Conservation (phyloP, 1,139 yeast genomes). For the Candida mesenterica region DNA sequence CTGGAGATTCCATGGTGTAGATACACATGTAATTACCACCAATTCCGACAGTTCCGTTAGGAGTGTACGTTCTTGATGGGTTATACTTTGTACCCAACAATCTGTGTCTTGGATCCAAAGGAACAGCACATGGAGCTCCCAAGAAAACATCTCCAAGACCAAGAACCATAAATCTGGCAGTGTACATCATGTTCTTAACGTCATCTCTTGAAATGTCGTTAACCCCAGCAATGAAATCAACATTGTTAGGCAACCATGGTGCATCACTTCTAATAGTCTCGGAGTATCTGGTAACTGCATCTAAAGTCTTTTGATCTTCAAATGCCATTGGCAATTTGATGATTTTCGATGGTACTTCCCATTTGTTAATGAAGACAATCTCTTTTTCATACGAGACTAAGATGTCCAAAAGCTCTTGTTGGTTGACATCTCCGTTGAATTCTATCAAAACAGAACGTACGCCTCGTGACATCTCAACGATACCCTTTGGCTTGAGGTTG, state of each 20-base stretch:
- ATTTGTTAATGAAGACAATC: constrained; percentile 67
- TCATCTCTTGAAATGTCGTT: constrained; percentile 76
- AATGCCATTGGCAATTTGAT: constrained; percentile 93
- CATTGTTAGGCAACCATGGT: constrained; percentile 97
- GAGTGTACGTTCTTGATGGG: constrained; percentile 94
- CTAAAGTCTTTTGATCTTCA: constrained; percentile 85
- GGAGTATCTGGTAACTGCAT: constrained; percentile 84
- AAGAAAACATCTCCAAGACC: constrained; percentile 97
- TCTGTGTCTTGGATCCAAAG: constrained; percentile 94
- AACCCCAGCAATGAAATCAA: constrained; percentile 86
- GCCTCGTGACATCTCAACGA: constrained; percentile 95
- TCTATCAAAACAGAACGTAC: constrained; percentile 92
- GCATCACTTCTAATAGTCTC: constrained; percentile 93
- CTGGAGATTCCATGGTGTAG: constrained; percentile 97
- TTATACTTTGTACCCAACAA: constrained; percentile 90
- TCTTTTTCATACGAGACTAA: constrained; percentile 75
- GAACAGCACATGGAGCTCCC: constrained; percentile 98
- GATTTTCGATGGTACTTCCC: constrained; percentile 83
- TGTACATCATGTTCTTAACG: constrained; percentile 78
- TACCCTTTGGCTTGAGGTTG: constrained; percentile 65
- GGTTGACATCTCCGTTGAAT: constrained; percentile 65
- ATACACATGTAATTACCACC: constrained; percentile 99
- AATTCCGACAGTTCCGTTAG: constrained; percentile 95
- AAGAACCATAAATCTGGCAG: constrained; percentile 85
- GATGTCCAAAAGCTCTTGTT: constrained; percentile 57